Conservation (phyloP, 1,284 basidiomycete genomes). For the Cutaneotrichosporon cavernicola region DNA sequence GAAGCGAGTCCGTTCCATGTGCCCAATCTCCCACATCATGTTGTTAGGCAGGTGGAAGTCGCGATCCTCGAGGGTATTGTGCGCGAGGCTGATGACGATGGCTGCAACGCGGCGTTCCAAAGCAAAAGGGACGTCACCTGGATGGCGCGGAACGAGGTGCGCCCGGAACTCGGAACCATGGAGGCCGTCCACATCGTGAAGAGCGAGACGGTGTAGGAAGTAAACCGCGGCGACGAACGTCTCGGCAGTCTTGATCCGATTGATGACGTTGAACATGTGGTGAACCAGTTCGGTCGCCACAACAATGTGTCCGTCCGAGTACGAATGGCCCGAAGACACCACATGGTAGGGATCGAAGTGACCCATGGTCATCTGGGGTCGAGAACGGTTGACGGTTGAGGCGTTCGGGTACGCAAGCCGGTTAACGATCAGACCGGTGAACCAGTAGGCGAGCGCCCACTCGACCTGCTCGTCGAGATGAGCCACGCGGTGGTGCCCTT, state of each 20-base stretch:
- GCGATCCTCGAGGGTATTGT: constrained; percentile 11
- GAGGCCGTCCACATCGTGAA: constrained; percentile 19
- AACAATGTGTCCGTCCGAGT: constrained; percentile 11
- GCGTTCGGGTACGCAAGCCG: constrained; percentile 5
- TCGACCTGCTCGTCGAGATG: not conserved
- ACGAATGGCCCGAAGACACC: constrained; percentile 11
- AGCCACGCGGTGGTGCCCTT: not conserved
- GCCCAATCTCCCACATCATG: constrained; percentile 9
- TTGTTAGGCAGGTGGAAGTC: constrained; percentile 9
- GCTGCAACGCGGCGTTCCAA: constrained; percentile 9
- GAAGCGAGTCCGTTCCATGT: constrained; percentile 4
- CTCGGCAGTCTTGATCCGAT: constrained; percentile 17
- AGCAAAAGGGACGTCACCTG: constrained; percentile 1
- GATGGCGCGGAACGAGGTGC: constrained; percentile 3
- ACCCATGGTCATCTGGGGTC: not conserved
- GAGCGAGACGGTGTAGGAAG: constrained; percentile 21
- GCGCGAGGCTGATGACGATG: constrained; percentile 4
- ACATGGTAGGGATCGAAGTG: constrained; percentile 21
- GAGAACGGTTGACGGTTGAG: not conserved
- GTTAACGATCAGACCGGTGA: constrained; percentile 6
- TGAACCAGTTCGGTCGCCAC: constrained; percentile 14
- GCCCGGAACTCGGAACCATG: constrained; percentile 11
- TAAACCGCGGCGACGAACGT: constrained; percentile 20
- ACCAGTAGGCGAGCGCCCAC: constrained; percentile 2
- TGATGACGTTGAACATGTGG: constrained; percentile 18